phyloP scores from a whole-genome alignment of 1,139 yeast genomes.

The Candida dubliniensis region DNA sequence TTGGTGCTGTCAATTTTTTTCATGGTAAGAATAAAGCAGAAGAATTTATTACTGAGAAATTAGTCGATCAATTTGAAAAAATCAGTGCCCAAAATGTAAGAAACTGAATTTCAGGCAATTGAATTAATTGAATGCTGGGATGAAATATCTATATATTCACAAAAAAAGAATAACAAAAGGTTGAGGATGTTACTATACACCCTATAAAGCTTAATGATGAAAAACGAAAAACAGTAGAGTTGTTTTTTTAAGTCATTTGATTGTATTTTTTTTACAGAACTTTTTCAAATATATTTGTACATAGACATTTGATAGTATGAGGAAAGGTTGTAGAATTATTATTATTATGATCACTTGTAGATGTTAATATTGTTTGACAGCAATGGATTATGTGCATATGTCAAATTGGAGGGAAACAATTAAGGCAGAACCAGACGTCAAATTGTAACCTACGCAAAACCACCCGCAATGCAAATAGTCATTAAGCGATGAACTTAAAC shows the following conservation, averaged over 20 bases:
- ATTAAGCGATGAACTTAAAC: no score
- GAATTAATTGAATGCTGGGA: no score
- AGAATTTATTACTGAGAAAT: constrained; percentile 52
- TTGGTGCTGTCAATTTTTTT: constrained; percentile 75
- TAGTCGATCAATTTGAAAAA: constrained; percentile 18
- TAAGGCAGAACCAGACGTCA: no score
- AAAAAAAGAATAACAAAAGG: not conserved
- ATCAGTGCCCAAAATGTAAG: not conserved
- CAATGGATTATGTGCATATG: no score
- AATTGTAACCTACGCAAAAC: no score
- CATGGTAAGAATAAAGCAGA: constrained; percentile 66
- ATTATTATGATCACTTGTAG: not conserved
- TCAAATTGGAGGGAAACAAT: no score
- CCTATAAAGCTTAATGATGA: no score
- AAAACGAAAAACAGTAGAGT: no score
- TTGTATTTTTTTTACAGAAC: no score
- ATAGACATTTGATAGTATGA: not conserved
- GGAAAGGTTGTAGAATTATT: not conserved
- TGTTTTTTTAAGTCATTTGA: no score
- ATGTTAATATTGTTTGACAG: not conserved
- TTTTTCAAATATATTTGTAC: not conserved
- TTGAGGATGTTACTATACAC: not conserved
- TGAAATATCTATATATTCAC: no score
- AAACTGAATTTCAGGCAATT: not conserved
- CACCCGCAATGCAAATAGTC: no score